These are phyloP conservation scores for Oryza coarctata DNA, from an alignment of 176 grass and related monocot species.

Conservation along the genomic window DNA sequence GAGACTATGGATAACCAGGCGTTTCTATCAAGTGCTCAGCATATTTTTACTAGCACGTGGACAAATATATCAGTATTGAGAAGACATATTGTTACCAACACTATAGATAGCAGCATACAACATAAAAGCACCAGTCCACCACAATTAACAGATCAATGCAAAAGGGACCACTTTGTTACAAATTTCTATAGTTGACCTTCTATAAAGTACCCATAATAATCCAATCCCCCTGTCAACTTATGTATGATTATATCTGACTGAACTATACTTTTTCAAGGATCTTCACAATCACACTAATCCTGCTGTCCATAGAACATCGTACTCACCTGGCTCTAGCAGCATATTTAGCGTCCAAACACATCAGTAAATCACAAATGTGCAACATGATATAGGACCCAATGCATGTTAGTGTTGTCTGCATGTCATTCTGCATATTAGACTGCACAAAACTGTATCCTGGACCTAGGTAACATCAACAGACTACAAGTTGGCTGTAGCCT, in stretches of 20 bases:
- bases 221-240: background rate
- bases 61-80: background rate
- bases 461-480: conserved; percentile 2
- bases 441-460: background rate
- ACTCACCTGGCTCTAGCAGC: background rate
- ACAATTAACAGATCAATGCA: background rate
- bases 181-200: background rate
- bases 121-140: background rate
- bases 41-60: background rate
- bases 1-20: background rate
- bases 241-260: background rate
- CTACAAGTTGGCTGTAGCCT: background rate
- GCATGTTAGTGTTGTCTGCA: background rate
- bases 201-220: background rate
- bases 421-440: conserved; percentile 13
- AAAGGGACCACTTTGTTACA: background rate
- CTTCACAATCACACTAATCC: background rate
- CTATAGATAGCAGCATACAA: background rate
- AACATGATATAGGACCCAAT: conserved; percentile 1
- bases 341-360: background rate
- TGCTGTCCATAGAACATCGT: background rate
- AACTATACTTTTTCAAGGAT: background rate
- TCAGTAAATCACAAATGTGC: background rate
- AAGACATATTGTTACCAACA: background rate
- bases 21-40: background rate